Evolutionary conservation across 257 asterid species (phyloP).

Genomic region (Nicotiana benthamiana): DNA sequence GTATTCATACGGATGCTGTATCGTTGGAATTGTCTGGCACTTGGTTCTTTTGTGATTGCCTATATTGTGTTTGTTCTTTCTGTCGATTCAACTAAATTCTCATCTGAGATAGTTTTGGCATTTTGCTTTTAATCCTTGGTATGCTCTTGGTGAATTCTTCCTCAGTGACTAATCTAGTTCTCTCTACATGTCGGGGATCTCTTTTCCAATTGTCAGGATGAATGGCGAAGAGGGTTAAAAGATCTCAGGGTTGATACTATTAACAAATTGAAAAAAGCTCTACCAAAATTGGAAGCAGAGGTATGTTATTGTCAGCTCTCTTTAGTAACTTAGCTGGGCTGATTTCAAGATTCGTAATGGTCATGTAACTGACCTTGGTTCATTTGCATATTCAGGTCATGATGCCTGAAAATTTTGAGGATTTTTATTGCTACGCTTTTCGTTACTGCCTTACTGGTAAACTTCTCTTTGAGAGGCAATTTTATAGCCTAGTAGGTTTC

Average conservation of each 20-base stretch:
- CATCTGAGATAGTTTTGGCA: background rate
- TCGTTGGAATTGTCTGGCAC: background rate
- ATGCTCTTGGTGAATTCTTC: background rate
- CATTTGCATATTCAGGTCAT: slow-evolving; percentile 46
- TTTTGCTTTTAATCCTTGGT: background rate
- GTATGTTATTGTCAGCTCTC: slow-evolving; percentile 21
- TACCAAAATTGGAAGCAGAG: slow-evolving; percentile 61
- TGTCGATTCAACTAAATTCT: background rate
- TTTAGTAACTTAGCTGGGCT: background rate
- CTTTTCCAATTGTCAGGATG: slow-evolving; percentile 39
- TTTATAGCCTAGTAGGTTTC: background rate
- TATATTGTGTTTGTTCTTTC: background rate
- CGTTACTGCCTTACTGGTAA: slow-evolving; percentile 75
- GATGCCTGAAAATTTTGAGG: slow-evolving; percentile 47
- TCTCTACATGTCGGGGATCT: background rate
- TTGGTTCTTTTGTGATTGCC: background rate
- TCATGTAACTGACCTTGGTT: slow-evolving; percentile 1
- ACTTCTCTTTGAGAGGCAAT: background rate
- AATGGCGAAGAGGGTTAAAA: slow-evolving; percentile 75
- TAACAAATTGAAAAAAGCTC: slow-evolving; percentile 49
- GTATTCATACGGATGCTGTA: background rate
- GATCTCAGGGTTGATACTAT: slow-evolving; percentile 48
- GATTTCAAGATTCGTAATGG: background rate
- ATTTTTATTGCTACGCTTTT: slow-evolving; percentile 60
- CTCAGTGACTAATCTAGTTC: background rate